phyloP scores from a whole-genome alignment of 345 rosid genomes.

The Diplotaxis tenuifolia region DNA sequence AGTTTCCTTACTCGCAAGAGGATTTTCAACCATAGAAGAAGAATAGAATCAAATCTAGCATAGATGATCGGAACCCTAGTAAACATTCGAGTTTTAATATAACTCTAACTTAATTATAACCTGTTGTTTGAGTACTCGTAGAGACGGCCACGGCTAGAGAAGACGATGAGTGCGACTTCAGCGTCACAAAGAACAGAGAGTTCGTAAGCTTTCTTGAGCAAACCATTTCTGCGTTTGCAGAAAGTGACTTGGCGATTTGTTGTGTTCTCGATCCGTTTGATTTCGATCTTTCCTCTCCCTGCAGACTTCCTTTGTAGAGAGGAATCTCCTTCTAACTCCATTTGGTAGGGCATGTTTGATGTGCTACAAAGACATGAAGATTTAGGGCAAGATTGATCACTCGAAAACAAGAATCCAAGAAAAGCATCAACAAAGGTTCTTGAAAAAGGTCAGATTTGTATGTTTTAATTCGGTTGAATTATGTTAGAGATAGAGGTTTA shows the following conservation, averaged over 20 bases:
- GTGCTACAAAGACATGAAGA: conserved; percentile 6
- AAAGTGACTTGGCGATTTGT: conserved; percentile 97
- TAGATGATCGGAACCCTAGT: neutral
- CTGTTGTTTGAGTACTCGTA: conserved; percentile 94
- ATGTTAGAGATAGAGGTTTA: conserved; percentile 3
- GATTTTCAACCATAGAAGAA: conserved; percentile 7
- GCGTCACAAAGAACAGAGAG: conserved; percentile 67
- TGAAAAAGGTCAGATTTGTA: conserved; percentile 16
- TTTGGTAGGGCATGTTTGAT: conserved; percentile 53
- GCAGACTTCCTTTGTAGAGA: conserved; percentile 63
- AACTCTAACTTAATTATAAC: conserved; percentile 36
- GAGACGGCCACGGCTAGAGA: conserved; percentile 98
- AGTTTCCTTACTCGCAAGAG: conserved; percentile 6
- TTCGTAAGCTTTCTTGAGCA: conserved; percentile 96
- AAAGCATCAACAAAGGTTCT: conserved; percentile 7
- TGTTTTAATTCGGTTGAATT: neutral
- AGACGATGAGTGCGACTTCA: conserved; percentile 72
- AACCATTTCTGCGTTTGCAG: conserved; percentile 92
- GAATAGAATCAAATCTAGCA: conserved; percentile 28
- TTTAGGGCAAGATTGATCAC: conserved; percentile 1
- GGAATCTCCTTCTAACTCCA: conserved; percentile 46
- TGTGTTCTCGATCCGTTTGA: conserved; percentile 99
- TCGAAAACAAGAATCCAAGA: conserved; percentile 1
- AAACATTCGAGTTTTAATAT: neutral
- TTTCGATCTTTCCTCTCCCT: conserved; percentile 99